Evolutionary conservation across 2,329 filamentous ascomycete species (phyloP).

Genomic region (Fusarium sp.): DNA sequence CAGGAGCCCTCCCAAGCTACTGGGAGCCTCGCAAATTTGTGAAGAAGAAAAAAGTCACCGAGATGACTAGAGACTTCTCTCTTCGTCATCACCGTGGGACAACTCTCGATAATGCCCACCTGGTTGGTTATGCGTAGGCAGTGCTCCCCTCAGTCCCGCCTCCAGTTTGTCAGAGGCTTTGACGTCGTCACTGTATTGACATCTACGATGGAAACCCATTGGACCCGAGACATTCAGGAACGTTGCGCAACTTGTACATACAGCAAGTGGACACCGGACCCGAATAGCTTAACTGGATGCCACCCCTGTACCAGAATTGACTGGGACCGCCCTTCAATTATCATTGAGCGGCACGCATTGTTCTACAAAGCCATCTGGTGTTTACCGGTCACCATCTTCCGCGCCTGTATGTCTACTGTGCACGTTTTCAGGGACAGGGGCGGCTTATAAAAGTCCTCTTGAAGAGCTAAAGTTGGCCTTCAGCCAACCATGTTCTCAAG

Average conservation of each 20-base stretch:
- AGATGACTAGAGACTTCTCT: conserved; percentile 1
- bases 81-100: neutral
- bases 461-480: conserved; percentile 6
- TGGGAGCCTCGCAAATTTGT: conserved; percentile 17
- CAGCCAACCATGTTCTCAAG: conserved; percentile 26
- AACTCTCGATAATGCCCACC: neutral
- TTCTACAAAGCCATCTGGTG: neutral
- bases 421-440: conserved; percentile 23
- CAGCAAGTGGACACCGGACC: conserved; percentile 11
- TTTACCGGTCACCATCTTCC: conserved; percentile 4
- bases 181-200: conserved; percentile 15
- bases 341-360: conserved; percentile 11
- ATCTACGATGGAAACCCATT: conserved; percentile 21
- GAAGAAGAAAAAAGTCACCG: conserved; percentile 5
- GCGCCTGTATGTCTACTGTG: neutral
- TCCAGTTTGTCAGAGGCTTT: neutral
- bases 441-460: conserved; percentile 17
- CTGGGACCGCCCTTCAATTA: conserved; percentile 19
- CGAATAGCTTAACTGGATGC: neutral
- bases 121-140: neutral
- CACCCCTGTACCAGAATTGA: conserved; percentile 26
- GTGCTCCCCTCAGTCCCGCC: conserved; percentile 2
- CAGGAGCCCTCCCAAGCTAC: conserved; percentile 32
- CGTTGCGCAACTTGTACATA: conserved; percentile 26
- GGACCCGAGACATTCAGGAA: conserved; percentile 28